Evolutionary conservation across 495 filamentous ascomycete species (phyloP), one percentile per base, ranked within the genome.

Genomic region (Cercophora newfieldiana): DNA sequence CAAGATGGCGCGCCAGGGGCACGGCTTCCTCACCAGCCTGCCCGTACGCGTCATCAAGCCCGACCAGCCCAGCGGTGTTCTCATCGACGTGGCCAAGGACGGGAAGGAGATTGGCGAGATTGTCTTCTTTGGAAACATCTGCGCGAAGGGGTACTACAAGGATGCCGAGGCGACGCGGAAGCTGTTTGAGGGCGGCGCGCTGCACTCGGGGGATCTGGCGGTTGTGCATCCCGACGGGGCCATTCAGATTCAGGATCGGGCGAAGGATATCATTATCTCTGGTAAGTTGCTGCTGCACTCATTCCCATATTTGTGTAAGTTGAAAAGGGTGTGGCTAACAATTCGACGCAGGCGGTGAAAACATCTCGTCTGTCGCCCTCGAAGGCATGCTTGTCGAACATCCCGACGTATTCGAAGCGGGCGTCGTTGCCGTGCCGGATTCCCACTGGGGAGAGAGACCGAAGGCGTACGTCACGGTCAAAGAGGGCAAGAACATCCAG

Each of bases 261-360:
- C 91, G 3, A 99, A 98, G 80, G 95, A 99, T 74, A 97, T 99
- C 53, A 98, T 99, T 58, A 99, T 99, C 66, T 96, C 92, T 67
- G 95, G 93, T 94, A 82, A 61, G 85, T 14, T 30, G 28, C 31
- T 29, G 65, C 22, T 30, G 60, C 57, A 10, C 18, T 8, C 19
- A 18, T 10, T 25, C 28, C 53, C 30, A 26, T 30, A 51, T 29
- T 47, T 3, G 1, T 28, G 19, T 1, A 33, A 0, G 21, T n/a
- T 25, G 65, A 48, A 74, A 48, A 62, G 12, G 25, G 33, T 8
- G 0, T 19, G 53, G 57, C 60, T 51, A 60, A 33, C 55, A 10
- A 14, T 4, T 1, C n/a, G 31, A 21, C 5, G 48, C 59, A 95
- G 93, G 95, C 55, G 95, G 95, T 61, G 95, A 99, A 75, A 99